phyloP scores from a whole-genome alignment of 495 filamentous ascomycete genomes.

The Bacidia gigantensis region DNA sequence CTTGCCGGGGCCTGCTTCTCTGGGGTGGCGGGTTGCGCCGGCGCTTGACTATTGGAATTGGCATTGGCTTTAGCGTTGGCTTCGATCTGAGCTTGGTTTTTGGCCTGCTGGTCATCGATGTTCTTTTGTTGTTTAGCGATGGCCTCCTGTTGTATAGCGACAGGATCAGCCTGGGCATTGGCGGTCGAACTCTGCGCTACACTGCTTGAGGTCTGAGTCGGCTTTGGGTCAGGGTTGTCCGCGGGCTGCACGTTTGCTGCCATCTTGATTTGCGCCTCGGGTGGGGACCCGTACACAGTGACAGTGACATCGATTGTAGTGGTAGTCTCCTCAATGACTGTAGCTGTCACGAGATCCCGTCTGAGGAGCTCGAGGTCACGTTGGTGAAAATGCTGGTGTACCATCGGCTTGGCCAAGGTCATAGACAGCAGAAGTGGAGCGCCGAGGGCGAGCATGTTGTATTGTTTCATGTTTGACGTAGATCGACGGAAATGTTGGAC shows the following conservation, averaged over 20 bases:
- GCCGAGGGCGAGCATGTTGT: constrained; percentile 19
- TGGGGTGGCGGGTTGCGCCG: too few relatives aligned
- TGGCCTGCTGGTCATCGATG: too few relatives aligned
- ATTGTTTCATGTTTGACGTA: constrained; percentile 12
- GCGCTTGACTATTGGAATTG: not conserved
- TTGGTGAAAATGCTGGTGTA: constrained; percentile 15
- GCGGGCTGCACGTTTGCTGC: not conserved
- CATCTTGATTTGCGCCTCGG: not conserved
- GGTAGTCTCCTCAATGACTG: constrained; percentile 21
- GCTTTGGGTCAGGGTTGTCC: not conserved
- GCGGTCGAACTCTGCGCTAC: not conserved
- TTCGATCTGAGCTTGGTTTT: too few relatives aligned
- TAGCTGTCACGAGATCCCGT: constrained; percentile 25
- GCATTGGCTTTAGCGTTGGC: not conserved
- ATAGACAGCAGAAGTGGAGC: constrained; percentile 16
- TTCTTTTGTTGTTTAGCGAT: too few relatives aligned
- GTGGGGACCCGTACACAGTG: constrained; percentile 21
- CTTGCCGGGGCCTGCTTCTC: too few relatives aligned
- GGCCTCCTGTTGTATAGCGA: too few relatives aligned
- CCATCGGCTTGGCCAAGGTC: constrained; percentile 24
- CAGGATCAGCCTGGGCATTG: not conserved
- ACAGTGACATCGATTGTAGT: constrained; percentile 25
- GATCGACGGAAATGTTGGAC: not conserved
- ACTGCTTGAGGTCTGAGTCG: not conserved
- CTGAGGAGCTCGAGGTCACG: constrained; percentile 20